Conservation (phyloP, 805 yeast species). For the Metschnikowia proteae region DNA sequence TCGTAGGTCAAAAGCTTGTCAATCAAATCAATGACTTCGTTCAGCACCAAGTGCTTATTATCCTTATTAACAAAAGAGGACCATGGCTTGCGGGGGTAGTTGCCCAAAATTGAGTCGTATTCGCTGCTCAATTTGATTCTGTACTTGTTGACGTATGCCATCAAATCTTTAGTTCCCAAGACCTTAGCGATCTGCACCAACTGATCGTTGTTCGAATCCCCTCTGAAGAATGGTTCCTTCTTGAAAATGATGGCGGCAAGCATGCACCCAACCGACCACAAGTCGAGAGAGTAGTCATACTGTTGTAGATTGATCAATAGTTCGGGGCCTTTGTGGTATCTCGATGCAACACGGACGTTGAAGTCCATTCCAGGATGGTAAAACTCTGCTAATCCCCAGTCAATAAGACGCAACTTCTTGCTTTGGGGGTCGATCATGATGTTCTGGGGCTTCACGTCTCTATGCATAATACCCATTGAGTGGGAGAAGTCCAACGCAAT, state of each 20-base stretch:
- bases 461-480: conserved; percentile 92
- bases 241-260: conserved; percentile 86
- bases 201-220: conserved; percentile 87
- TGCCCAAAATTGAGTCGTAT: conserved; percentile 66
- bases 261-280: conserved; percentile 95
- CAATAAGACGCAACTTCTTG: conserved; percentile 72
- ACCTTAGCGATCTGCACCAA: conserved; percentile 85
- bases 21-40: conserved; percentile 73
- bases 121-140: conserved; percentile 67
- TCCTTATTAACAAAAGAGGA: conserved; percentile 62
- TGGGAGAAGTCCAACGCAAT: conserved; percentile 86
- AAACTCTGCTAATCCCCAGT: conserved; percentile 95
- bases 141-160: conserved; percentile 66
- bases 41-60: conserved; percentile 62
- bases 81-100: conserved; percentile 86
- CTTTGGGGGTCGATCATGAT: conserved; percentile 87
- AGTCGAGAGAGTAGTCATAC: conserved; percentile 86
- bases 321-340: conserved; percentile 94
- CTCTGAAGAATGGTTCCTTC: conserved; percentile 90
- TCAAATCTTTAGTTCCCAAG: conserved; percentile 78
- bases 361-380: conserved; percentile 87
- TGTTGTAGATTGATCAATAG: conserved; percentile 77
- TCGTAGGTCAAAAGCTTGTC: conserved; percentile 79
- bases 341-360: conserved; percentile 89
- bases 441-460: conserved; percentile 95